Percentiles rank a stretch among this genome's conserved stretches.
phyloP scores from a whole-genome alignment of 2,329 filamentous ascomycete genomes.

The Hortaea werneckii region DNA sequence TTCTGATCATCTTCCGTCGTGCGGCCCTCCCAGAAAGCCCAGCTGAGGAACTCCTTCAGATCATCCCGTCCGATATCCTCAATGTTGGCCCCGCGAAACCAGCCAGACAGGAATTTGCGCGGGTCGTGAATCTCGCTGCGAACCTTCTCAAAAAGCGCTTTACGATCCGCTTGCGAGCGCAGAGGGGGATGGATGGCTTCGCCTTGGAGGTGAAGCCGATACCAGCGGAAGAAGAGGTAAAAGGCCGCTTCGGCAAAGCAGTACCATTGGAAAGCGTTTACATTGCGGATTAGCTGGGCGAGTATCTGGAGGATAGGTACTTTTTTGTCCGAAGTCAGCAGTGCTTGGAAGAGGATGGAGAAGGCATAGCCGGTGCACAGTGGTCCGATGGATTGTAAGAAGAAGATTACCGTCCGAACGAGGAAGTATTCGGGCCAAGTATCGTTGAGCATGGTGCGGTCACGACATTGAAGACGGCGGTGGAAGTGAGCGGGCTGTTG shows the following conservation, averaged over 20 bases:
- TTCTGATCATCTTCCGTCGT: constrained; percentile 49
- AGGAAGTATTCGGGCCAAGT: constrained; percentile 4
- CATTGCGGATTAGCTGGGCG: neutral
- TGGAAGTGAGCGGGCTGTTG: no score
- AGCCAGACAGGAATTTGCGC: constrained; percentile 49
- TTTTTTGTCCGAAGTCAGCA: neutral
- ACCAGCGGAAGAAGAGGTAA: constrained; percentile 45
- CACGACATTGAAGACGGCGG: no score
- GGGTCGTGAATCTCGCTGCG: constrained; percentile 45
- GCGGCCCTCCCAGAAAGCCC: constrained; percentile 56
- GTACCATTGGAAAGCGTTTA: constrained; percentile 20
- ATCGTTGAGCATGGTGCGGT: constrained; percentile 7
- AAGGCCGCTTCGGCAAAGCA: constrained; percentile 44
- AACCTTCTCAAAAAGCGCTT: constrained; percentile 47
- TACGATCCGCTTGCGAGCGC: constrained; percentile 39
- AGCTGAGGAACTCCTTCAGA: constrained; percentile 54
- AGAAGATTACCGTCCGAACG: constrained; percentile 8
- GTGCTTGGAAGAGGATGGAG: neutral
- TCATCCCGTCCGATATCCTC: constrained; percentile 57
- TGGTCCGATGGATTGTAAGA: constrained; percentile 8
- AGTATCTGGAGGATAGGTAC: neutral
- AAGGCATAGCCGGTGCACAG: constrained; percentile 6
- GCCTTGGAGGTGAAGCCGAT: constrained; percentile 41
- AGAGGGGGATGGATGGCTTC: constrained; percentile 41
- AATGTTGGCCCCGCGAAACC: constrained; percentile 54